A percentile compares a stretch with the other conserved stretches of the same genome.
Evolutionary conservation across 352 stramenopile species (phyloP).

Genomic region (Globisporangium cystogenes): DNA sequence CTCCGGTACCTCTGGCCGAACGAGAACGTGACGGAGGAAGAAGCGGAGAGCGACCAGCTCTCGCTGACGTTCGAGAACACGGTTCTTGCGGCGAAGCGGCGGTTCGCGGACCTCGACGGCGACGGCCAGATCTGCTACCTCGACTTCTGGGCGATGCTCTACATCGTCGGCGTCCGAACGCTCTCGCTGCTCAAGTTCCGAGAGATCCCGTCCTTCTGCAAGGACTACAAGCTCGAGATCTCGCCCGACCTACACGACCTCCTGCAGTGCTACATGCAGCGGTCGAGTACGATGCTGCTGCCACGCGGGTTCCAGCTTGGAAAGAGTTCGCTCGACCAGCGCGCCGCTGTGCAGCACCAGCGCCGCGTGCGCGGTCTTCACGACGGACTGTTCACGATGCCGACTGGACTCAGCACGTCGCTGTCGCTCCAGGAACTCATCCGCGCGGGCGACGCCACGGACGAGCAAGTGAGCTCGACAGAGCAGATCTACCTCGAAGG

Average conservation of each 20-base stretch:
- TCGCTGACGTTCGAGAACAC: conserved; percentile 50
- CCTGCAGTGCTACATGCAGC: conserved; percentile 50
- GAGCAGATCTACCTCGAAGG: conserved; percentile 33
- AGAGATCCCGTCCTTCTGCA: conserved; percentile 67
- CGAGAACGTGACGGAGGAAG: conserved; percentile 26
- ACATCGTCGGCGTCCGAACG: conserved; percentile 61
- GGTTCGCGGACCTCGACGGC: conserved; percentile 46
- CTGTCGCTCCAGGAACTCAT: conserved; percentile 41
- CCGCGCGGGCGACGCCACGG: background rate
- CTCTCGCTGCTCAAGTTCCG: conserved; percentile 48
- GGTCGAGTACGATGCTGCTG: conserved; percentile 48
- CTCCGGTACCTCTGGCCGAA: conserved; percentile 65
- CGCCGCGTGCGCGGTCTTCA: conserved; percentile 40
- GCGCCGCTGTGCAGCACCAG: conserved; percentile 27
- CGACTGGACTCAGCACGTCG: conserved; percentile 20
- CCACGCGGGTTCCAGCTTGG: conserved; percentile 49
- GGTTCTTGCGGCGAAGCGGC: conserved; percentile 30
- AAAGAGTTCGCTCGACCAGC: conserved; percentile 46
- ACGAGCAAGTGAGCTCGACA: conserved; percentile 7
- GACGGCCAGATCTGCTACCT: conserved; percentile 73
- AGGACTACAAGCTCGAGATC: conserved; percentile 76
- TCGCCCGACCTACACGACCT: conserved; percentile 34
- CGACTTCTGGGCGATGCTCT: conserved; percentile 82
- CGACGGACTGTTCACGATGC: conserved; percentile 36
- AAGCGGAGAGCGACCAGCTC: conserved; percentile 23